A percentile compares a stretch with the other conserved stretches of the same genome.
These are phyloP conservation scores for Podila epicladia DNA, from an alignment of 192 early-diverging fungal genomes.

Conservation along the genomic window DNA sequence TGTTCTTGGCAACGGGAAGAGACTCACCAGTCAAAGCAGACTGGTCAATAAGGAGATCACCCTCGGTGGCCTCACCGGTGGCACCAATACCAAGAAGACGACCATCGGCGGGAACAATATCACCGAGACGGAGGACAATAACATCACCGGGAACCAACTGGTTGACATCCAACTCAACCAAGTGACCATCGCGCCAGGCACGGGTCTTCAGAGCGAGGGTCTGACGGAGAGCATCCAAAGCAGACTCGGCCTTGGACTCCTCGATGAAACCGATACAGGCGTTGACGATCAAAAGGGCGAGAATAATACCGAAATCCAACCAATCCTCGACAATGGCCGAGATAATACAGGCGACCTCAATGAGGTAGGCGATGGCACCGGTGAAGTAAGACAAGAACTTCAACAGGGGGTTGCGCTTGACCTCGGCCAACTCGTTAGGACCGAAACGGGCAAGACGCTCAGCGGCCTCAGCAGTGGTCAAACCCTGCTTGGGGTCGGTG, in stretches of 20 bases:
- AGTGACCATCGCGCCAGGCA: constrained; percentile 79
- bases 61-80: constrained; percentile 64
- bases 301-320: constrained; percentile 87
- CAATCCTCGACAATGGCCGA: constrained; percentile 73
- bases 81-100: constrained; percentile 82
- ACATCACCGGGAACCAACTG: constrained; percentile 93
- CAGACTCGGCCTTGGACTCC: constrained; percentile 93
- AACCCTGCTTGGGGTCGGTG: constrained; percentile 81
- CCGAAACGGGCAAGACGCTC: constrained; percentile 82
- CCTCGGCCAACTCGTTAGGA: constrained; percentile 83
- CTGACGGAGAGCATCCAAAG: constrained; percentile 93
- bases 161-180: constrained; percentile 77
- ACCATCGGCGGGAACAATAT: constrained; percentile 94
- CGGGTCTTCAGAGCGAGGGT: constrained; percentile 91
- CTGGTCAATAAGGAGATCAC: too few species aligned
- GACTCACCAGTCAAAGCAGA: too few species aligned
- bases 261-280: constrained; percentile 94
- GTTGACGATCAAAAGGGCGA: constrained; percentile 83
- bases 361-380: constrained; percentile 90
- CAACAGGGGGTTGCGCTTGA: constrained; percentile 84
- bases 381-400: constrained; percentile 90
- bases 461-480: constrained; percentile 79
- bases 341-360: constrained; percentile 89
- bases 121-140: constrained; percentile 91
- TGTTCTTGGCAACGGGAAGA: constrained; percentile 47